These are phyloP conservation scores for Dioszegia hungarica DNA, from an alignment of 768 basidiomycete genomes.

Conservation along the genomic window DNA sequence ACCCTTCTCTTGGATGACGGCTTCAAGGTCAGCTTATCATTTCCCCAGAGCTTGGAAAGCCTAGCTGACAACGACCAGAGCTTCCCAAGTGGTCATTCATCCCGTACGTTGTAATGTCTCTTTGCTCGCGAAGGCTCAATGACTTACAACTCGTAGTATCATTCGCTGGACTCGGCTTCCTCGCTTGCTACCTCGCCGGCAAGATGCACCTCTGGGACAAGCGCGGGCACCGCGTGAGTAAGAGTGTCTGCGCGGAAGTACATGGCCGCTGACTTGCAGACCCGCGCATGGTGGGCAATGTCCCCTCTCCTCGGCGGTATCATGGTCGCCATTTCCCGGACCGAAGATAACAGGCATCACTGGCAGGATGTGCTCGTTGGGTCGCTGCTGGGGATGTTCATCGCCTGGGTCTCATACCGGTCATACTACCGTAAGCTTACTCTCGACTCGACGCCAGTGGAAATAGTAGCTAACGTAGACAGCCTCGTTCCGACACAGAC, in stretches of 20 bases:
- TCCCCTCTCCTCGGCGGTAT: constrained; percentile 70
- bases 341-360: constrained; percentile 90
- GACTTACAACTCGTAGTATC: constrained; percentile 59
- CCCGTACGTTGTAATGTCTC: constrained; percentile 56
- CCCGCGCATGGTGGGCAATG: constrained; percentile 68
- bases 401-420: constrained; percentile 50
- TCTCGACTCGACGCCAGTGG: constrained; percentile 7
- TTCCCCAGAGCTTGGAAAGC: not conserved
- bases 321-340: constrained; percentile 59
- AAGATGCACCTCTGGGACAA: constrained; percentile 86
- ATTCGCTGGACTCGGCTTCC: constrained; percentile 85
- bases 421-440: constrained; percentile 43
- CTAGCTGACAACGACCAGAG: constrained; percentile 55
- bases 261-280: constrained; percentile 11
- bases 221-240: constrained; percentile 57
- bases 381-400: constrained; percentile 63
- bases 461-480: not conserved
- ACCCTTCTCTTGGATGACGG: constrained; percentile 64
- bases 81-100: constrained; percentile 88
- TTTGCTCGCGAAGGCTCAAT: not conserved
- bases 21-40: constrained; percentile 59
- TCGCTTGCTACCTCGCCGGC: constrained; percentile 82
- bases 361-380: constrained; percentile 88
- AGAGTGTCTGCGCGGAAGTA: not conserved
- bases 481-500: constrained; percentile 39